A percentile compares a stretch with the other conserved stretches of the same genome.
Evolutionary conservation across 2,329 filamentous ascomycete species (phyloP).

Genomic region (Hypomyces perniciosus): DNA sequence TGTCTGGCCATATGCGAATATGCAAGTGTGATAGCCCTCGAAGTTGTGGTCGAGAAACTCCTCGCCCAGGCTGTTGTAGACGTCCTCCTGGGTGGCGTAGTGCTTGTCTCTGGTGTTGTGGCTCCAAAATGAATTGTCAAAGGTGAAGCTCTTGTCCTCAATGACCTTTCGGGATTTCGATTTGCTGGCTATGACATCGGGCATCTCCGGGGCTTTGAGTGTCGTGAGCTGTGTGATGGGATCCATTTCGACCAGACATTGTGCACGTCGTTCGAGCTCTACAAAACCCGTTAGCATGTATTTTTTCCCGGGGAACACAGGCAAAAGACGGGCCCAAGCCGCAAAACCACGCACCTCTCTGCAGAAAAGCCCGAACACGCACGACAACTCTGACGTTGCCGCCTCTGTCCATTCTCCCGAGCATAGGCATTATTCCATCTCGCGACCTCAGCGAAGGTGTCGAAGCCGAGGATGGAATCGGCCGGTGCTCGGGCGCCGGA

Average conservation of each 20-base stretch:
- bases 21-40: slow-evolving; percentile 97
- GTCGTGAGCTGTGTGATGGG: slow-evolving; percentile 79
- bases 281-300: slow-evolving; percentile 1
- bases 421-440: slow-evolving; percentile 57
- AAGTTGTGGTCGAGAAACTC: slow-evolving; percentile 99
- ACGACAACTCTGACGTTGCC: slow-evolving; percentile 82
- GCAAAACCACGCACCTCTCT: slow-evolving; percentile 53
- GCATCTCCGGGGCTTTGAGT: slow-evolving; percentile 62
- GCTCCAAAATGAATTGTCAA: slow-evolving; percentile 98
- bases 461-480: slow-evolving; percentile 62
- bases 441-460: slow-evolving; percentile 71
- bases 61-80: slow-evolving; percentile 90
- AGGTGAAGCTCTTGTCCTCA: slow-evolving; percentile 88
- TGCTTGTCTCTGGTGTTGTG: slow-evolving; percentile 72
- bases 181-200: slow-evolving; percentile 39
- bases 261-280: slow-evolving; percentile 77
- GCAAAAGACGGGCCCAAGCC: neutral
- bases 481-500: slow-evolving; percentile 24
- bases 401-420: slow-evolving; percentile 53
- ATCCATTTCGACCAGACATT: slow-evolving; percentile 90
- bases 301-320: neutral
- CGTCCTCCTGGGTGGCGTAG: slow-evolving; percentile 87
- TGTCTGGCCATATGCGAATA: slow-evolving; percentile 97
- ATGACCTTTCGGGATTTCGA: slow-evolving; percentile 62
- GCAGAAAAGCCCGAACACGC: slow-evolving; percentile 71